phyloP scores from a whole-genome alignment of 768 basidiomycete genomes.

The Clitopilus passeckerianus region DNA sequence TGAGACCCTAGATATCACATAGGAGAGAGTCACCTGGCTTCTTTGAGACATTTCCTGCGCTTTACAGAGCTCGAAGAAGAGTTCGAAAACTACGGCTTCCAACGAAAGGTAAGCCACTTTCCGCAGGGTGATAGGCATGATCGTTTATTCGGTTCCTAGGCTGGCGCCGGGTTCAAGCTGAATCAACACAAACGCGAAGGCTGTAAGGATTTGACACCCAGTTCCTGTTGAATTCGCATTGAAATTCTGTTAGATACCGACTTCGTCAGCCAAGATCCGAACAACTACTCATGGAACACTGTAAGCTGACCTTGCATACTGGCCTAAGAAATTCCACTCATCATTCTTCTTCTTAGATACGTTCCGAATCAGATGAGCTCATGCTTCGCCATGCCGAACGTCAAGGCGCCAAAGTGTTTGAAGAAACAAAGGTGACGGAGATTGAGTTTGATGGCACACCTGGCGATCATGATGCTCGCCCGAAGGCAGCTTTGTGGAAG shows the following conservation, averaged over 20 bases:
- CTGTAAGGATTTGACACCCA: slow-evolving; percentile 32
- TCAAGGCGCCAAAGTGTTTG: slow-evolving; percentile 44
- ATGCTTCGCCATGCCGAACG: slow-evolving; percentile 49
- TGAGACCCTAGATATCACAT: slow-evolving; percentile 29
- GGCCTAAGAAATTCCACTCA: slow-evolving; percentile 34
- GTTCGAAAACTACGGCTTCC: slow-evolving; percentile 25
- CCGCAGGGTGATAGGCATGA: neutral
- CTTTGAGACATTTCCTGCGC: slow-evolving; percentile 24
- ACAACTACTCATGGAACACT: slow-evolving; percentile 58
- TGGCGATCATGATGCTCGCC: slow-evolving; percentile 20
- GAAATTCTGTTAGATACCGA: slow-evolving; percentile 44
- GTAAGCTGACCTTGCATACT: slow-evolving; percentile 32
- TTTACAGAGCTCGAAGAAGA: slow-evolving; percentile 25
- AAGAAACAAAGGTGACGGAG: slow-evolving; percentile 37
- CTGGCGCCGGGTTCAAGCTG: slow-evolving; percentile 59
- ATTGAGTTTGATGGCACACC: slow-evolving; percentile 34
- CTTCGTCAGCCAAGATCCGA: slow-evolving; percentile 44
- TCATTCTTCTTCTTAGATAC: slow-evolving; percentile 46
- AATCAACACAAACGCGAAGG: slow-evolving; percentile 49
- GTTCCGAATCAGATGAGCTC: slow-evolving; percentile 55
- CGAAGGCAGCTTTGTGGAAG: slow-evolving; percentile 33
- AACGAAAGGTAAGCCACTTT: slow-evolving; percentile 18
- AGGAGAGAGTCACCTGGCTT: slow-evolving; percentile 30
- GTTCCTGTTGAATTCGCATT: neutral
- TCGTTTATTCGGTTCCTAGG: slow-evolving; percentile 24